Percentiles rank a stretch among this genome's conserved stretches.
Evolutionary conservation across 345 rosid genomes (phyloP).

Genomic region (Arabis alpina): DNA sequence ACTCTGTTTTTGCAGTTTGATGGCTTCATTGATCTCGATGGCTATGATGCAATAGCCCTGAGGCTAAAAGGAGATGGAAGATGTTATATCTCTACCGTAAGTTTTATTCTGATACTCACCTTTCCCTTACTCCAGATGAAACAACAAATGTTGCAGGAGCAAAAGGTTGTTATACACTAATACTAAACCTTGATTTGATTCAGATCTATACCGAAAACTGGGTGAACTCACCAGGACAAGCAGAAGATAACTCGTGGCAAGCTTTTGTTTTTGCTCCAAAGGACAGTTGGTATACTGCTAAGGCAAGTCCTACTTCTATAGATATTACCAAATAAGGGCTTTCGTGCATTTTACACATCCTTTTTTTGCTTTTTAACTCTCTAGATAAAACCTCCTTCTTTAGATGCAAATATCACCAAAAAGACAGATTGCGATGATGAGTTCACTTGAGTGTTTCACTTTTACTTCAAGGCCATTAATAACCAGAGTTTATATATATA

Average conservation of each 20-base stretch:
- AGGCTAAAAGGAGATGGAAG: conserved; percentile 95
- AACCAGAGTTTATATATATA: conserved; percentile 5
- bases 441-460: conserved; percentile 11
- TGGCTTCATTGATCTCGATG: conserved; percentile 88
- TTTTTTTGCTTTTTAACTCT: not conserved
- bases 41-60: conserved; percentile 84
- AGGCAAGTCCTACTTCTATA: conserved; percentile 52
- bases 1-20: conserved; percentile 63
- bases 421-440: not conserved
- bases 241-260: conserved; percentile 98
- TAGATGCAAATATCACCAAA: not conserved
- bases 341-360: conserved; percentile 7
- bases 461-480: conserved; percentile 1
- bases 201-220: conserved; percentile 97
- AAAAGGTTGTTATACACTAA: not conserved
- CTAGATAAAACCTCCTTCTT: not conserved
- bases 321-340: conserved; percentile 13
- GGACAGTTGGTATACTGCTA: conserved; percentile 76
- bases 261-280: conserved; percentile 80
- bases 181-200: conserved; percentile 36
- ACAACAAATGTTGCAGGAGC: conserved; percentile 9
- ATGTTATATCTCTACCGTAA: conserved; percentile 90
- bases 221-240: conserved; percentile 94
- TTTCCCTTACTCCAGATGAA: conserved; percentile 12
- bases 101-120: conserved; percentile 40